Conservation (phyloP, 768 basidiomycete species). For the Mycena sanguinolenta region DNA sequence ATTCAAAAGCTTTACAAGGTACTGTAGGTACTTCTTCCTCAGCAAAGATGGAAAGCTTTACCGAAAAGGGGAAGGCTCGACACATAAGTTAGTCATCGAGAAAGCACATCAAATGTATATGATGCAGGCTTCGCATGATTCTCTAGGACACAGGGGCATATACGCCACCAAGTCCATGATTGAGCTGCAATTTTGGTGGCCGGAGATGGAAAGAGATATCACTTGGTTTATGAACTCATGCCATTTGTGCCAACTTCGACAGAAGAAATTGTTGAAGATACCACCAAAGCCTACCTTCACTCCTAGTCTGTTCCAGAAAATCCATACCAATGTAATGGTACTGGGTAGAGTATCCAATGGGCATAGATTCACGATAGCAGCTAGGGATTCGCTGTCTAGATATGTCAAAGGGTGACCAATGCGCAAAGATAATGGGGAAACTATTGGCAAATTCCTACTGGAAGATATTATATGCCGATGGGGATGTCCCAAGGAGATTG, state of each 20-base stretch:
- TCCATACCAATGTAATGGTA: background rate
- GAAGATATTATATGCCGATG: background rate
- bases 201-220: background rate
- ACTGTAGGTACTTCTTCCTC: background rate
- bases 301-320: background rate
- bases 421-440: background rate
- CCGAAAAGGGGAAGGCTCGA: background rate
- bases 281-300: background rate
- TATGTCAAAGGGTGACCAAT: background rate
- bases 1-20: conserved; percentile 7
- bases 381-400: background rate
- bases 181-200: background rate
- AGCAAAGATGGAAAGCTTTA: background rate
- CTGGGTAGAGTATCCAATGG: background rate
- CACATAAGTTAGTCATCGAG: background rate
- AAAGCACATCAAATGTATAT: conserved; percentile 12
- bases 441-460: background rate
- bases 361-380: background rate
- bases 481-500: background rate
- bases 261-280: background rate
- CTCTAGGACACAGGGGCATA: background rate
- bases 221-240: background rate
- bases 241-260: background rate
- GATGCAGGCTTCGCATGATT: background rate
- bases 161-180: background rate